Conservation (phyloP, 2,329 filamentous ascomycete genomes). For the Alternaria rosae region DNA sequence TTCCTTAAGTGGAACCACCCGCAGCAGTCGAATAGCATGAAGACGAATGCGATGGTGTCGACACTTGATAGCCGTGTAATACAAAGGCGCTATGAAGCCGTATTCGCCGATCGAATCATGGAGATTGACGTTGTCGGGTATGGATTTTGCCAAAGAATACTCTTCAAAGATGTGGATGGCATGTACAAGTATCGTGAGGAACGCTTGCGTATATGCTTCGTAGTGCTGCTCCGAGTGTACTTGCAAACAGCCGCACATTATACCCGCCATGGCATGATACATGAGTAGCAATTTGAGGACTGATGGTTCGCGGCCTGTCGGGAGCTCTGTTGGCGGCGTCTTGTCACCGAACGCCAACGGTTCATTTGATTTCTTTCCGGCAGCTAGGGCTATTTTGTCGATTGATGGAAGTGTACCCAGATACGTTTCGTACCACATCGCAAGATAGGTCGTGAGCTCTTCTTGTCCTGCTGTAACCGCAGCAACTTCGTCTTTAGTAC, state of each 20-base stretch:
- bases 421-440: slow-evolving; percentile 5
- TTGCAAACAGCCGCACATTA: slow-evolving; percentile 23
- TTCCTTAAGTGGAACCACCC: slow-evolving; percentile 45
- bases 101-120: slow-evolving; percentile 25
- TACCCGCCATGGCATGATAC: slow-evolving; percentile 27
- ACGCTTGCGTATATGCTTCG: slow-evolving; percentile 30
- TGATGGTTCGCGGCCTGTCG: neutral
- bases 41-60: slow-evolving; percentile 53
- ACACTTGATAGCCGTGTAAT: slow-evolving; percentile 55
- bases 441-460: neutral
- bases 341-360: neutral
- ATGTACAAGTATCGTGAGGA: slow-evolving; percentile 21
- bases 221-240: slow-evolving; percentile 10
- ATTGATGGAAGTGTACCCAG: neutral
- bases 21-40: slow-evolving; percentile 49
- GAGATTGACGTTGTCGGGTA: slow-evolving; percentile 7
- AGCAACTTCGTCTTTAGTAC: neutral
- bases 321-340: neutral
- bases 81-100: slow-evolving; percentile 7
- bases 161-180: neutral
- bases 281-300: slow-evolving; percentile 18
- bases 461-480: neutral
- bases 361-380: neutral
- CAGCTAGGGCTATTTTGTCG: neutral
- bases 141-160: neutral